A percentile compares a stretch with the other conserved stretches of the same genome.
Evolutionary conservation across 2,329 filamentous ascomycete species (phyloP).

Genomic region (Fusarium paranaense): DNA sequence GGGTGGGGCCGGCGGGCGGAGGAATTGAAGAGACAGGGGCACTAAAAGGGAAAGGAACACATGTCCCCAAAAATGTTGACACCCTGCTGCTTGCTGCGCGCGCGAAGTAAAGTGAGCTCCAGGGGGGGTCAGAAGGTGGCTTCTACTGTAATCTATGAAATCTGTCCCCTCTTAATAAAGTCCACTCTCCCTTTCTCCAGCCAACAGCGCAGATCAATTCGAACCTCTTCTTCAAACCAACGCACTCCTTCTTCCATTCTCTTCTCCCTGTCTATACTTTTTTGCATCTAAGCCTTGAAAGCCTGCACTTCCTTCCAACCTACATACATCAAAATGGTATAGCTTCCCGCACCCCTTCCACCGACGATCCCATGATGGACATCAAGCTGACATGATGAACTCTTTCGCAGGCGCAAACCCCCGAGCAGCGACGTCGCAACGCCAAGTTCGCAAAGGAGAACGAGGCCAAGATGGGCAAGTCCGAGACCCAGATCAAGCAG

Average conservation of each 20-base stretch:
- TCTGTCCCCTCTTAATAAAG: constrained; percentile 1
- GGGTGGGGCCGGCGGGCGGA: constrained; percentile 33
- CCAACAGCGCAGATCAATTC: constrained; percentile 11
- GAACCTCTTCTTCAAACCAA: not conserved
- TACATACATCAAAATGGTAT: constrained; percentile 26
- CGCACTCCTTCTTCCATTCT: not conserved
- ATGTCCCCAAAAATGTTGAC: constrained; percentile 47
- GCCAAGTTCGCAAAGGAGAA: constrained; percentile 81
- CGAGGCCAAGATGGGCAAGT: constrained; percentile 80
- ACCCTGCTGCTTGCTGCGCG: constrained; percentile 7
- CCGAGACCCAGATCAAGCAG: constrained; percentile 73
- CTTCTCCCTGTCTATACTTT: constrained; percentile 5
- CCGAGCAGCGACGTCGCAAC: constrained; percentile 84
- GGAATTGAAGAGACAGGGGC: not conserved
- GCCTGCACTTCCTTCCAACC: not conserved
- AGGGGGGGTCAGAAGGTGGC: not conserved
- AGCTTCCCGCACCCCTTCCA: not conserved
- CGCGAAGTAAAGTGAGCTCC: not conserved
- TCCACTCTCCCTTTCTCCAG: constrained; percentile 33
- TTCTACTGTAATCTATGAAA: not conserved
- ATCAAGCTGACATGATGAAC: constrained; percentile 21
- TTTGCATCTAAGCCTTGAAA: not conserved
- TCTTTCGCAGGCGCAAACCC: constrained; percentile 78
- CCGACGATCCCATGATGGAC: constrained; percentile 31
- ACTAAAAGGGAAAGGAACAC: constrained; percentile 45